Conservation (phyloP, 2,329 filamentous ascomycete species). For the Arthrobotrys musiformis region DNA sequence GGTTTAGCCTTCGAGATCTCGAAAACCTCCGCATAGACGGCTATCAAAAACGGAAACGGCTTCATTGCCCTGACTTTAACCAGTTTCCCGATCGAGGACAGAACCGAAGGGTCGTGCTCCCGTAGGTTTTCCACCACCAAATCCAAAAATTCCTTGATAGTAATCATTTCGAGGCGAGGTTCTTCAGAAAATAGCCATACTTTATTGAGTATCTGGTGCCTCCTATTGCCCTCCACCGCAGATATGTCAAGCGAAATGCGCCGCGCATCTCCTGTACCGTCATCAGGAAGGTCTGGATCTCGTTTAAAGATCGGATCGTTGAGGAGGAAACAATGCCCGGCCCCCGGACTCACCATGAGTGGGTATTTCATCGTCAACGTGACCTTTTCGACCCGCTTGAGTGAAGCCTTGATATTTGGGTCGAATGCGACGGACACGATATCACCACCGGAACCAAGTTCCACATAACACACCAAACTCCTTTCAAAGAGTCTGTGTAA, state of each 20-base stretch:
- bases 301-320: not conserved
- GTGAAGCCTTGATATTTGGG: not conserved
- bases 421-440: not conserved
- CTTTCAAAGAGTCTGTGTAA: not conserved
- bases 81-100: not conserved
- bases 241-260: not conserved
- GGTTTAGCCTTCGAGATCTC: not conserved
- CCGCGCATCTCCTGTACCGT: not conserved
- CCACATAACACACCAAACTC: not conserved
- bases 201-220: not conserved
- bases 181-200: not conserved
- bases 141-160: constrained; percentile 12
- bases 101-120: not conserved
- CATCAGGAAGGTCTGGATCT: not conserved
- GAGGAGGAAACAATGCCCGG: not conserved
- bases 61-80: not conserved
- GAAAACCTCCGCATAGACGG: not conserved
- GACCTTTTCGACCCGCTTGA: not conserved
- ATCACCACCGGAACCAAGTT: not conserved
- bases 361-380: not conserved
- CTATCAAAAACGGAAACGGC: too few species aligned
- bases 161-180: not conserved
- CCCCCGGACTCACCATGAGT: not conserved
- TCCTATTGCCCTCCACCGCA: not conserved
- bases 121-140: not conserved